Base-by-base conservation (phyloP, 1,284 basidiomycete species). In the Moniliophthora roreri region DNA sequence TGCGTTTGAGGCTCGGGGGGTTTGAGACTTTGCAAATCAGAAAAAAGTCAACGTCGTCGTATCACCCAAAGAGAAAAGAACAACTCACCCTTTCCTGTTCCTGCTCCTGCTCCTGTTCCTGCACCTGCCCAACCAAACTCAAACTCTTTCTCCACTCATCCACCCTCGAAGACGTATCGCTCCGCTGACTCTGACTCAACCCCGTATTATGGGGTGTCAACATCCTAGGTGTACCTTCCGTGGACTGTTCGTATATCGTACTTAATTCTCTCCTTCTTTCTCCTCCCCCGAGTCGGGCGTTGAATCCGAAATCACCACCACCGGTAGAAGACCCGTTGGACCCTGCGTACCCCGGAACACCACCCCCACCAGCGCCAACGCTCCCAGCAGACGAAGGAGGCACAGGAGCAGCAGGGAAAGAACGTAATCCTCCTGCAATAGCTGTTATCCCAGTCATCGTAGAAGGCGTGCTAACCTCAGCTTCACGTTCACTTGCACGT, bases 221-320 rank as follows among this genome's bases (percentile, higher is more conserved):
- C 21, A 23, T 26, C n/a, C 24, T 23, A 15, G 39, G 39, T 10
- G 44, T 28, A 28, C 44, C 44, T 11, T 46, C 44, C 26, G 24
- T 46, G 9, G 44, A 46, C 24, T 46, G 44, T 32, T 46, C 44
- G n/a, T 46, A 26, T 7, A 46, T 46, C 2, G 44, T 46, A 32
- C 44, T 46, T 24, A 46, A 32, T 23, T n/a, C 28, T 46, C 44
- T n/a, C 18, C 44, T 13, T 46, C 40, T 41, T n/a, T 24, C 18
- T 23, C n/a, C 13, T 1, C 41, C 6, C 15, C 41, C 41, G 4
- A 1, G 41, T 24, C 41, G 26, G 10, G 10, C 24, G 11, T 32
- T 24, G 11, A 32, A 32, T n/a, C 44, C 44, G 13, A n/a, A 46
- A 13, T 28, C 44, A 46, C 9, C 26, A 23, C 24, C 24, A 28